A percentile compares a stretch with the other conserved stretches of the same genome.
phyloP scores from a whole-genome alignment of 495 filamentous ascomycete species.

The Annulohypoxylon maeteangense region DNA sequence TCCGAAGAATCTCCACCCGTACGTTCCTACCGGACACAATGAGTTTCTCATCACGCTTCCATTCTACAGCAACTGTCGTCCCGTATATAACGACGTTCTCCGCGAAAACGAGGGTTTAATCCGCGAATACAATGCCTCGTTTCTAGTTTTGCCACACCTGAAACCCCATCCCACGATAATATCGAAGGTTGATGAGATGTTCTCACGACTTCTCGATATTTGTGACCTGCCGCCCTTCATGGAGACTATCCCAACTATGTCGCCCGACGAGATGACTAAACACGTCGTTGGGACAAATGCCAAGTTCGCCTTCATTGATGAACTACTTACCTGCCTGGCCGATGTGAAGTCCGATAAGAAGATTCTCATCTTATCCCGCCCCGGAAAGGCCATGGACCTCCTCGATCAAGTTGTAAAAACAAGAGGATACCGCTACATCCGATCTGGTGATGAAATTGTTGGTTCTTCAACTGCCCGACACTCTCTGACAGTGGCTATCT shows the following conservation, averaged over 20 bases:
- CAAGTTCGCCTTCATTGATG: constrained; percentile 60
- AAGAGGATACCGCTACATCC: constrained; percentile 41
- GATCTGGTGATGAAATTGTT: constrained; percentile 39
- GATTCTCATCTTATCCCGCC: constrained; percentile 54
- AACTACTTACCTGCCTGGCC: constrained; percentile 49
- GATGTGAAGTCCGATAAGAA: constrained; percentile 46
- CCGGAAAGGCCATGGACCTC: constrained; percentile 52
- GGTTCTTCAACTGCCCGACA: constrained; percentile 26
- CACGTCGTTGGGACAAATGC: constrained; percentile 55
- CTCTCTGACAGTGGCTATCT: constrained; percentile 37
- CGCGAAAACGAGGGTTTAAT: constrained; percentile 50
- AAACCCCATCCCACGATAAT: constrained; percentile 44
- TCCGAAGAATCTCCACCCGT: constrained; percentile 34
- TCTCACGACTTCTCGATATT: constrained; percentile 51
- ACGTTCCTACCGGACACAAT: constrained; percentile 32
- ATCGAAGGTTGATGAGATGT: constrained; percentile 51
- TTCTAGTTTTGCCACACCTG: constrained; percentile 32
- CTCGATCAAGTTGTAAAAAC: constrained; percentile 50
- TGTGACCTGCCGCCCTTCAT: constrained; percentile 57
- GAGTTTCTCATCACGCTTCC: constrained; percentile 56
- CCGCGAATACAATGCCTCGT: constrained; percentile 47
- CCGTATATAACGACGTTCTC: constrained; percentile 54
- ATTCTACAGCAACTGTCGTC: constrained; percentile 50
- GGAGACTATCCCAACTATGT: constrained; percentile 46
- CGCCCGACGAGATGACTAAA: constrained; percentile 46